A percentile compares a stretch with the other conserved stretches of the same genome.
Conservation (phyloP, 1,284 basidiomycete species). For the Sphagnurus paluster region DNA sequence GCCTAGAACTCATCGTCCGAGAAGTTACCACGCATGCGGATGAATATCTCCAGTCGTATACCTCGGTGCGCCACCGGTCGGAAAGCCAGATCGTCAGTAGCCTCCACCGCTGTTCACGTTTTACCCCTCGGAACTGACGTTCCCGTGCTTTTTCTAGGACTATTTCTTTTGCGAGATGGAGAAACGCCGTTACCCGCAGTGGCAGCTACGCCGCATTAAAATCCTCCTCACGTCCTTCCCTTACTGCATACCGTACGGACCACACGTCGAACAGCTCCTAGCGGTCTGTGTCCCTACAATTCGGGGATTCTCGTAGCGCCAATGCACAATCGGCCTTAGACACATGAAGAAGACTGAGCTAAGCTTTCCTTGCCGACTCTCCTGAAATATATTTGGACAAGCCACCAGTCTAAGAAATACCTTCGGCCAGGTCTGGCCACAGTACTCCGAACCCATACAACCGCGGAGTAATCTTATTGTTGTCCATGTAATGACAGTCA, state of each 20-base stretch:
- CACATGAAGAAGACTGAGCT: too few relatives aligned
- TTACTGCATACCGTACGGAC: constrained; percentile 26
- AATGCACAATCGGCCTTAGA: too few relatives aligned
- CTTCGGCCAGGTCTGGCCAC: too few relatives aligned
- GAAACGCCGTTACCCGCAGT: constrained; percentile 26
- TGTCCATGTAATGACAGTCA: too few relatives aligned
- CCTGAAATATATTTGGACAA: too few relatives aligned
- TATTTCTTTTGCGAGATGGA: constrained; percentile 33
- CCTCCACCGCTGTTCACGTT: neutral
- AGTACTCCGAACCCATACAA: too few relatives aligned
- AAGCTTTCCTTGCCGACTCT: too few relatives aligned
- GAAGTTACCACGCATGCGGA: constrained; percentile 33
- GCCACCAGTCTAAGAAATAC: too few relatives aligned
- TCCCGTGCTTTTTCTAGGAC: constrained; percentile 15
- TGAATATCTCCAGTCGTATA: constrained; percentile 14
- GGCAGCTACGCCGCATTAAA: constrained; percentile 31
- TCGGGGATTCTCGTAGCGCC: constrained; percentile 8
- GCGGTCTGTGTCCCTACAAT: constrained; percentile 29
- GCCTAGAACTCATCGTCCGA: constrained; percentile 35
- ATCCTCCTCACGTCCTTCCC: constrained; percentile 30
- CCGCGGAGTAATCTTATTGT: too few relatives aligned
- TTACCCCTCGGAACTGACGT: neutral
- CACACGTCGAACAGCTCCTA: constrained; percentile 31
- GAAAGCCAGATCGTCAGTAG: constrained; percentile 19
- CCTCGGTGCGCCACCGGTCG: constrained; percentile 3